Base-by-base conservation (phyloP, 169 alveolate genomes). In the Cyclospora cayetanensis region DNA sequence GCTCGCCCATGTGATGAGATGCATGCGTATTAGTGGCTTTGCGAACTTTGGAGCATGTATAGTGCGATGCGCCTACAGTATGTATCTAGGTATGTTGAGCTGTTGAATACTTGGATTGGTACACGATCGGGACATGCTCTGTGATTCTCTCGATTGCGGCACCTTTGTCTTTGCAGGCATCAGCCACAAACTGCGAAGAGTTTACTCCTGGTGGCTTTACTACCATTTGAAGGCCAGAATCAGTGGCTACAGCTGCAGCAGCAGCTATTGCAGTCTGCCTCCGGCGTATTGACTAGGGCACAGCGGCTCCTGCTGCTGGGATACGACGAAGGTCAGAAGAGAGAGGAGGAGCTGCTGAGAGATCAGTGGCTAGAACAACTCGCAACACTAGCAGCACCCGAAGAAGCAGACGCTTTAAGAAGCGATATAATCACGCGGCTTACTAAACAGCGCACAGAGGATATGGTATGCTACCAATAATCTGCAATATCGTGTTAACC, bases 301-400 rank as follows among this genome's bases (percentile, higher is more conserved):
- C 89, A 79, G 74, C 89, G 89, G 89, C 89, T 79, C 66, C 89
- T 50, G 4, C 68, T 79, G 68, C 18, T 79, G 89, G 89, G 89
- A 18, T 79, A 79, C 35, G 89, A 79, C 34, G 89, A 79, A 34
- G 50, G 35, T 35, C 72, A 79, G 25, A 35, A 72, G 37, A 79
- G 43, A 20, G 89, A 79, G 74, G 89, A 79, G 25, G 89, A 79
- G 39, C 68, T 46, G 43, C 63, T 37, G 41, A 79, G 89, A 79
- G 89, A 79, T 63, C 43, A 18, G 9, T 79, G 89, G 89, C 89
- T 79, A 35, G 89, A 79, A 50, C 89, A 79, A 15, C 74, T 79
- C 52, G 89, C 89, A 31, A 72, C 89, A 50, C 25, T 22, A 63
- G 34, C 72, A 1, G 74, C 53, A 11, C 31, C 89, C 0, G 50